Base-by-base conservation (phyloP, 78 protist genomes). In the Acrasis kona region DNA sequence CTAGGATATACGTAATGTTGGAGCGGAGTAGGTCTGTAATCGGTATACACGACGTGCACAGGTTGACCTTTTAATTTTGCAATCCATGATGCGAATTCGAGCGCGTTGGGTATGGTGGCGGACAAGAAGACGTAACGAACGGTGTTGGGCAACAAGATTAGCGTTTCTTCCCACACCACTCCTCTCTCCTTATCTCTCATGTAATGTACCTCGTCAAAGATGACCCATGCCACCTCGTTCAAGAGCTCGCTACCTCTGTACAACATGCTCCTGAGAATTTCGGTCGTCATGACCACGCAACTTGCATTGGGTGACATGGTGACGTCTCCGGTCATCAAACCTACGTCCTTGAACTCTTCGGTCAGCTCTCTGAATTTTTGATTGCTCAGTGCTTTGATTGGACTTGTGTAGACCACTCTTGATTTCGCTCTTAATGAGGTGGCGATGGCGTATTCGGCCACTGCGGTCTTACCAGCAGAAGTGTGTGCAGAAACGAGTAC, bases 401-500 rank as follows among this genome's bases (percentile, higher is more conserved):
- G 96, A 3, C 89, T 82, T 0, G 96, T 93, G 83, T 90, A 93
- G 73, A 88, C 77, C 27, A 86, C 93, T 2, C 93, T 57, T 72
- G 72, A 76, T 39, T 70, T 58, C 3, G 67, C 87, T 3, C 82
- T 42, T 34, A 91, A 79, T 40, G 92, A 74, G 10, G 40, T 76
- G 0, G 95, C 93, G 65, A 91, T 91, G 0, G 94, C 95, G 39
- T 79, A 77, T 72, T 95, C 92, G 0, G 98, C 99, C 19, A 93
- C 91, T 10, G 93, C 97, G 1, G 99, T 97, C 70, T 97, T 97
- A 4, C 99, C 99, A 0, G 99, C 98, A 5, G 97, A 91, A 2
- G 99, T 97, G 70, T 97, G 99, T 2, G 99, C 99, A 1, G 97
- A 41, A 5, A 97, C 98, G 2, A 97, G 76, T 9, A 97, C 98